Percentiles rank a stretch among this genome's conserved stretches.
Evolutionary conservation across 768 basidiomycete genomes (phyloP).

Genomic region (Termitomyces sp.): DNA sequence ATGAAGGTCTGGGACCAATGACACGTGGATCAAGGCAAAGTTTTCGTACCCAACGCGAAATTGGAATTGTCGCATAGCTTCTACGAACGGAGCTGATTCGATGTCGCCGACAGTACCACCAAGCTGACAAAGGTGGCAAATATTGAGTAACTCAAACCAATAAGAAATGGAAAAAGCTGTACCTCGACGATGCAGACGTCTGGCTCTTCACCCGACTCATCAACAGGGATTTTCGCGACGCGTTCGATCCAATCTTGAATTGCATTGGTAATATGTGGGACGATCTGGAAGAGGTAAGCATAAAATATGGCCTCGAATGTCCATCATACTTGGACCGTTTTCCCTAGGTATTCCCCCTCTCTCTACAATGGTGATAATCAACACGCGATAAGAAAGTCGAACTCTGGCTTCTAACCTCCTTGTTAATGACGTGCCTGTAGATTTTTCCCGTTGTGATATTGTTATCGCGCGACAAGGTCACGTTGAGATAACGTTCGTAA

Average conservation of each 20-base stretch:
- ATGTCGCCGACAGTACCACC: conserved; percentile 99
- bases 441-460: conserved; percentile 99
- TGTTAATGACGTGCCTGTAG: conserved; percentile 94
- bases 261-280: conserved; percentile 94
- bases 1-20: conserved; percentile 97
- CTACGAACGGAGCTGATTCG: conserved; percentile 96
- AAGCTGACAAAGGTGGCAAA: conserved; percentile 48
- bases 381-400: background rate
- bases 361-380: conserved; percentile 38
- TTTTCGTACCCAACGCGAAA: conserved; percentile 96
- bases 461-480: conserved; percentile 91
- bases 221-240: conserved; percentile 91
- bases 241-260: conserved; percentile 99
- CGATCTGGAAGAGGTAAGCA: conserved; percentile 50
- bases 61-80: conserved; percentile 99
- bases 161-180: background rate
- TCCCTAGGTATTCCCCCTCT: conserved; percentile 88
- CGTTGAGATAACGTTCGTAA: conserved; percentile 96
- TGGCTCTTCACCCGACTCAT: conserved; percentile 88
- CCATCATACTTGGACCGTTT: conserved; percentile 83
- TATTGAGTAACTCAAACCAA: background rate
- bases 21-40: conserved; percentile 95
- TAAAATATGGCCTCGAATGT: background rate
- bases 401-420: conserved; percentile 62
- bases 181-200: conserved; percentile 99